These are phyloP conservation scores for Tolypocladium ovalisporum DNA, from an alignment of 2,329 filamentous ascomycete genomes.

Conservation along the genomic window DNA sequence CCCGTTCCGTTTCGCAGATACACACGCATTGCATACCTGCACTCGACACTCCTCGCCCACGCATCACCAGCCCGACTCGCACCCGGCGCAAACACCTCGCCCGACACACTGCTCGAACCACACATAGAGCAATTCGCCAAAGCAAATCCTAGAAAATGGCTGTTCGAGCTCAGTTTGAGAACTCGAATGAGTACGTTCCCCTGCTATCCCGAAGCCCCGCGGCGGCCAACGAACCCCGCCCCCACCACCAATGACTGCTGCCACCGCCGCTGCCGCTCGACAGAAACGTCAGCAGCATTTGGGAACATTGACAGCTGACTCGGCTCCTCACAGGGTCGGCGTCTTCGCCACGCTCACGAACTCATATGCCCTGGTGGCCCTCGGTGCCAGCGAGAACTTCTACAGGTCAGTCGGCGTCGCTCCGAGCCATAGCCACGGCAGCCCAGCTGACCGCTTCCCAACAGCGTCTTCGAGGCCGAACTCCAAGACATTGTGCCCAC, in stretches of 20 bases:
- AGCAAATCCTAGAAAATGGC: slow-evolving; percentile 37
- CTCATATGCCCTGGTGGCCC: slow-evolving; percentile 86
- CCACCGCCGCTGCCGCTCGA: background rate
- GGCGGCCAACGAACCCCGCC: slow-evolving; percentile 9
- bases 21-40: background rate
- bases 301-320: slow-evolving; percentile 1
- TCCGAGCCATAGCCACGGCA: background rate
- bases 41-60: background rate
- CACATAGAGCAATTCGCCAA: background rate
- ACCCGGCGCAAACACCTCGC: background rate
- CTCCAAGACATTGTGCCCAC: slow-evolving; percentile 96
- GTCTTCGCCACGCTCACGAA: slow-evolving; percentile 97
- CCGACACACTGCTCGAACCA: background rate
- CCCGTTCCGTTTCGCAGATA: too few relatives aligned
- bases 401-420: slow-evolving; percentile 54
- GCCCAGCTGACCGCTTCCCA: background rate
- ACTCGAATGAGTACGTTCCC: slow-evolving; percentile 73
- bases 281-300: background rate
- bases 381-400: slow-evolving; percentile 97
- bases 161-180: slow-evolving; percentile 70
- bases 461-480: slow-evolving; percentile 90
- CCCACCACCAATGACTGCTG: slow-evolving; percentile 8
- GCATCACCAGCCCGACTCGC: background rate
- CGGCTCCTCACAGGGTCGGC: slow-evolving; percentile 60
- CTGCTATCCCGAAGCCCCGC: background rate